Evolutionary conservation across 371 early-diverging fungal species (phyloP), one percentile per base, ranked within the genome.

Genomic region (Zychaea mexicana): DNA sequence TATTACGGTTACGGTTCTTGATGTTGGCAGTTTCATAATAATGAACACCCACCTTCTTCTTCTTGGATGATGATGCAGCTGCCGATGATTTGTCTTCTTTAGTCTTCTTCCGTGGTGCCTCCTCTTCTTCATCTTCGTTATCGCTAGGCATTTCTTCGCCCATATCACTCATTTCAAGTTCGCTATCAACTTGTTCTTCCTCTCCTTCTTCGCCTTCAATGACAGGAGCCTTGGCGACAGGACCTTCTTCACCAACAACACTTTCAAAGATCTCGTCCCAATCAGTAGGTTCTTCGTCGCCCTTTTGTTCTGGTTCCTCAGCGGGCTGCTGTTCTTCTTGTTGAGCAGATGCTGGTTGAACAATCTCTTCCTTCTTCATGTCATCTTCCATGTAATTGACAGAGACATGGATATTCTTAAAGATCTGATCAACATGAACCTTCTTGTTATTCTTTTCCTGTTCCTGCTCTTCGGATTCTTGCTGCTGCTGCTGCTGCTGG

Each of bases 241-340:
- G 84, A n/a, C 78, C 88, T 17, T 84, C 87, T 54, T 93, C 88
- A 52, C 88, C 89, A 13, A 88, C 92, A 28, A 92, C 95, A 65
- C 84, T 87, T 56, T 88, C 90, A 78, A 94, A 94, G 30, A 94
- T 89, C 67, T 93, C 94, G 66, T 96, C 94, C 95, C 95, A 95
- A 65, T 93, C 93, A 42, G 87, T 83, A 54, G 83, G 83, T 32
- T 84, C 84, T 15, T 83, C 83, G 52, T 74, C 58, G 26, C 65
- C 59, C 32, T 58, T 66, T 49, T 68, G 62, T 60, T 67, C 76
- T 36, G 8, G 36, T 57, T 76, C 80, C n/a, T 65, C 77, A 13
- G 74, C 83, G 3, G 74, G 79, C 49, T 77, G 79, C 57, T 72
- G 62, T 68, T 79, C 79, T 38, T 59, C 73, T 72, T 58, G 24